Base-by-base conservation (phyloP, 2,329 filamentous ascomycete species). In the Alternaria viburni region DNA sequence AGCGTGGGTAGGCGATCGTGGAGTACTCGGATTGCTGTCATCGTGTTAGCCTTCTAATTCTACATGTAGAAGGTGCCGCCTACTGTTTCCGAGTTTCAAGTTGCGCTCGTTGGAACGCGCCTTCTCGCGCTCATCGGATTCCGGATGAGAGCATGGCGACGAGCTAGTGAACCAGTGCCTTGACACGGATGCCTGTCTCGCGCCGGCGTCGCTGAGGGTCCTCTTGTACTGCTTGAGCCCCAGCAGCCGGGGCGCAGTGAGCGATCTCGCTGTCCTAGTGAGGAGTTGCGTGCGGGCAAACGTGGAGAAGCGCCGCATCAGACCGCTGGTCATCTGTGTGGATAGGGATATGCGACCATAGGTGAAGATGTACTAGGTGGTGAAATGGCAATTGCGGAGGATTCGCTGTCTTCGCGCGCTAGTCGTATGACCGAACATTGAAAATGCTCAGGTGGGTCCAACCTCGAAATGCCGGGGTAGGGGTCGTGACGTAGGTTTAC, bases 1-100 rank as follows among this genome's bases (percentile, higher is more conserved):
- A 90, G 82, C 10, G 85, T 87, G 2, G 88, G 88, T 12, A 90
- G 84, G 26, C 87, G 85, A 23, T 88, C 86, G 54, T 89, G 89
- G n/a, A 90, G 82, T 52, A 80, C 85, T 28, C 87, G 82, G 45
- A 90, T 84, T 25, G 88, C 87, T 89, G 65, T 55, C 54, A 23
- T 13, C 23, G 13, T 25, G 41, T 67, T 15, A 70, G 66, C 65
- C 60, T 23, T 13, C 19, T 21, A 15, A 6, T 19, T 9, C 43
- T 51, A 11, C 32, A 3, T 17, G 10, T 28, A 1, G 10, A 12
- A 23, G 13, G 17, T n/a, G 32, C 41, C 49, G 52, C 82, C 52
- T 81, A 88, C 87, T 90, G 72, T 86, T 87, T 36, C 88, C 88
- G 10, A 90, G 81, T 77, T 89, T 89, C 59, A 90, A 65, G 8